Base-by-base conservation (phyloP, 1,139 yeast genomes). In the Suzukiozyma palmioleophila region DNA sequence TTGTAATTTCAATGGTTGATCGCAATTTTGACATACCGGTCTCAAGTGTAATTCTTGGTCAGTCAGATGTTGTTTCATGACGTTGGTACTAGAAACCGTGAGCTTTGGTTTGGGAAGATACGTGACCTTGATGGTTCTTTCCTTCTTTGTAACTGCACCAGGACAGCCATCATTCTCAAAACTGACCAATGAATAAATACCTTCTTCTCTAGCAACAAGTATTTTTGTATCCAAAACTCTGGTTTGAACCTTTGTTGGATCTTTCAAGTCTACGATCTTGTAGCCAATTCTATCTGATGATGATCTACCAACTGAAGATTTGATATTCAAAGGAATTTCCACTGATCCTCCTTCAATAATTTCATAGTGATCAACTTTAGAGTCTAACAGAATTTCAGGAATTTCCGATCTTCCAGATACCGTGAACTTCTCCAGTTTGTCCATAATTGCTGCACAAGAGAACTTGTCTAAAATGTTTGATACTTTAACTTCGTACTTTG, bases 381-480 rank as follows among this genome's bases (percentile, higher is more conserved):
- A 24, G 51, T 40, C 45, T 44, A 61, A 47, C 24, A 39, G 60
- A 42, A 60, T 43, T 38, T 52, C 53, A 2, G 96, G 95, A 4
- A 81, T 63, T 45, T 81, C 86, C 38, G 81, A 66, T 49, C 89
- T 74, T 2, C 89, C 89, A 24, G 71, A 68, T 13, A 89, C 66
- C 24, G 63, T 70, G 15, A 84, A 78, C 30, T 78, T 77, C 27
- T 74, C 77, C 27, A 16, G 33, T 26, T 71, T 70, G 9, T 52
- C 49, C 16, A 48, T 62, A n/a, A 79, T 78, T 10, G 86, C 89
- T 12, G 75, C 67, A 62, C 99, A 92, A 1, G 82, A 80, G 24
- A 84, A 77, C 10, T 77, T 74, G 56, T 94, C 98, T 28, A 70
- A 73, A 3, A 87, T 77, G 10, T 85, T 75, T 2, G 77, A 73